A percentile compares a stretch with the other conserved stretches of the same genome.
phyloP scores from a whole-genome alignment of 1,284 basidiomycete species.

The Leccinum subatratum region DNA sequence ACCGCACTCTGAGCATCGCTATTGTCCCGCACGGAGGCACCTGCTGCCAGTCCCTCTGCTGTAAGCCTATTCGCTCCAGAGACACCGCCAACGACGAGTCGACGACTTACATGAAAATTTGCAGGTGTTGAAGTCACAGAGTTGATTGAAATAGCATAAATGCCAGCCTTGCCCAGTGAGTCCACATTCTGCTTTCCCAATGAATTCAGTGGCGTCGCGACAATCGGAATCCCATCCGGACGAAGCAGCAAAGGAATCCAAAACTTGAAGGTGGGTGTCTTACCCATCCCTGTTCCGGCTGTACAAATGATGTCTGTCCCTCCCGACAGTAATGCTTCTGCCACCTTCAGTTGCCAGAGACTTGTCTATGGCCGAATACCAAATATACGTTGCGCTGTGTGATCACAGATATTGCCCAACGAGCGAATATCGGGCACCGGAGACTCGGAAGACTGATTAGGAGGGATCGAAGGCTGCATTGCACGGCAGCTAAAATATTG shows the following conservation, averaged over 20 bases:
- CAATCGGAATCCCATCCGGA: background rate
- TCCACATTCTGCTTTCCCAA: background rate
- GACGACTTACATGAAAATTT: background rate
- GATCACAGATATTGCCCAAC: no score
- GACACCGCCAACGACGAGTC: background rate
- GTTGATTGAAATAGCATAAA: background rate
- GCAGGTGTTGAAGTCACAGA: background rate
- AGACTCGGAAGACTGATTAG: no score
- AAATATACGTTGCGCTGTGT: background rate
- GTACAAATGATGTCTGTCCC: background rate
- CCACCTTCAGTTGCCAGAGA: background rate
- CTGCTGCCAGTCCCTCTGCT: conserved; percentile 14
- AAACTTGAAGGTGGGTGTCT: background rate
- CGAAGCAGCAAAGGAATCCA: background rate
- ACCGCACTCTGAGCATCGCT: conserved; percentile 8
- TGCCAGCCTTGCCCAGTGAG: background rate
- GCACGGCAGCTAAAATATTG: no score
- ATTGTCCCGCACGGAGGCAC: conserved; percentile 3
- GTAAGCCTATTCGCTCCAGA: conserved; percentile 4
- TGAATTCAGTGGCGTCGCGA: background rate
- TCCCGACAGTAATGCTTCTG: background rate
- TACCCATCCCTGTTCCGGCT: background rate
- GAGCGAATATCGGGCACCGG: no score
- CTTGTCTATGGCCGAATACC: background rate
- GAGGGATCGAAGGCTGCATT: no score